These are phyloP conservation scores for Thinopyrum elongatum DNA, from an alignment of 176 grass and related monocot species.

Conservation along the genomic window DNA sequence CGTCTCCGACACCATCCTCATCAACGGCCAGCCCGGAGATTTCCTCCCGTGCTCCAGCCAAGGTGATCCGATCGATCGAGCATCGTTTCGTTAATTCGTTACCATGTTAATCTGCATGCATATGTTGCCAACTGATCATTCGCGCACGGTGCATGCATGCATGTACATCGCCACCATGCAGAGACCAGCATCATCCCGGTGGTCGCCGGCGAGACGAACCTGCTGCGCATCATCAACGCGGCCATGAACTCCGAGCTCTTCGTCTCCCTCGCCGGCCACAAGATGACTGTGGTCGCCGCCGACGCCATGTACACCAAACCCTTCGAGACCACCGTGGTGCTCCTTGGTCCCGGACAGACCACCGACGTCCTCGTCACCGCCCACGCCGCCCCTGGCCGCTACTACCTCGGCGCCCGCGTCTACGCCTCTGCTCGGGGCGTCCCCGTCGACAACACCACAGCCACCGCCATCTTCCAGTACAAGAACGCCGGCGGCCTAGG, in stretches of 20 bases:
- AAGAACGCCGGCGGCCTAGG: conserved; percentile 22
- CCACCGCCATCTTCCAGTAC: conserved; percentile 84
- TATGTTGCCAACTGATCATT: not conserved
- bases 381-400: conserved; percentile 56
- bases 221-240: conserved; percentile 84
- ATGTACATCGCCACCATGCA: conserved; percentile 28
- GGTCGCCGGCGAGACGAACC: conserved; percentile 54
- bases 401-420: conserved; percentile 76
- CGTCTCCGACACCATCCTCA: conserved; percentile 64
- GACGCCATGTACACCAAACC: conserved; percentile 81
- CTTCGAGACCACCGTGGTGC: conserved; percentile 56
- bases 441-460: conserved; percentile 83
- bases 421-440: conserved; percentile 47
- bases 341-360: conserved; percentile 83
- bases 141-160: too few relatives aligned
- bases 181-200: conserved; percentile 71
- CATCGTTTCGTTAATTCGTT: too few relatives aligned
- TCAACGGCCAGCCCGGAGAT: conserved; percentile 91
- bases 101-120: too few relatives aligned
- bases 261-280: conserved; percentile 74
- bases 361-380: conserved; percentile 83
- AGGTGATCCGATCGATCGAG: too few relatives aligned
- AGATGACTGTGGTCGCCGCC: conserved; percentile 81
- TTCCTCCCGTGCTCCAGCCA: conserved; percentile 63
- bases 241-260: conserved; percentile 81